These are phyloP conservation scores for Streptanthus diversifolius DNA, from an alignment of 345 rosid species.

Conservation along the genomic window DNA sequence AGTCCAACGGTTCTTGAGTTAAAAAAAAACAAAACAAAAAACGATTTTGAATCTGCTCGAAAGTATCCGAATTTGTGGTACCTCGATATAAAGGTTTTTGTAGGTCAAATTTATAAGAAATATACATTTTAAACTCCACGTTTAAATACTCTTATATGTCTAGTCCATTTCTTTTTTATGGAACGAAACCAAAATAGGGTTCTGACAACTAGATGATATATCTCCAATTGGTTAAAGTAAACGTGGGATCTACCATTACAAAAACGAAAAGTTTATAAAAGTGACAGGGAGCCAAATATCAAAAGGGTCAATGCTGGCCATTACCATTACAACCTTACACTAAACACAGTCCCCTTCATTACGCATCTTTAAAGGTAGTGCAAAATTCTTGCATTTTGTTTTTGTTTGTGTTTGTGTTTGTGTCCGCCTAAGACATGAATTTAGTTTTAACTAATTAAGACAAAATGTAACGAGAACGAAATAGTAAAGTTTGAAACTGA, in stretches of 20 bases:
- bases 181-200: neutral
- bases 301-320: slow-evolving; percentile 23
- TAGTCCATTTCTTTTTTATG: neutral
- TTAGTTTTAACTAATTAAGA: too few species aligned
- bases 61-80: neutral
- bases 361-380: neutral
- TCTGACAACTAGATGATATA: neutral
- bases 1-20: neutral
- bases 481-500: too few species aligned
- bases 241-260: neutral
- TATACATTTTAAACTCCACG: neutral
- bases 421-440: neutral
- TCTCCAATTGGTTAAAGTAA: neutral
- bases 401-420: neutral
- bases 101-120: neutral
- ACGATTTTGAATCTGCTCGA: neutral
- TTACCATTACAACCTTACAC: slow-evolving; percentile 15
- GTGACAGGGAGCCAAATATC: neutral
- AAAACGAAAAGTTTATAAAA: neutral
- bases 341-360: slow-evolving; percentile 16
- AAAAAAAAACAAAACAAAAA: too few species aligned
- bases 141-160: neutral
- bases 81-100: neutral
- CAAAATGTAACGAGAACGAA: too few species aligned
- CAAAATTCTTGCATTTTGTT: neutral